Conservation (phyloP, 139 green algal genomes). For the Coelastrella sp. region DNA sequence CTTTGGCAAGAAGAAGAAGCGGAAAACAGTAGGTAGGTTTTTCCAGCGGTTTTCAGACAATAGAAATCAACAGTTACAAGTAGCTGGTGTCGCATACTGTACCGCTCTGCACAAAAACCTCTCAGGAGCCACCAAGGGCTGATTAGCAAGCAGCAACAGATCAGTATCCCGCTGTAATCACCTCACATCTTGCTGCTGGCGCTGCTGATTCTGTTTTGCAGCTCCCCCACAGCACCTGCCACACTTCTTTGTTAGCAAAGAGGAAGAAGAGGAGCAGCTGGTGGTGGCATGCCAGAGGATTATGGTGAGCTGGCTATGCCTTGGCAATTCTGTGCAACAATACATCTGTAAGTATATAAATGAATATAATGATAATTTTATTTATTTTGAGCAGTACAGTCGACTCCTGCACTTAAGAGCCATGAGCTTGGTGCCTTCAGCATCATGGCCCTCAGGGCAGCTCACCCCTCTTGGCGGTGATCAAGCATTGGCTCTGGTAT, state of each 20-base stretch:
- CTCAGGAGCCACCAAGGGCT: neutral
- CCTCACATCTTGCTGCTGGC: neutral
- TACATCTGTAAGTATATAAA: neutral
- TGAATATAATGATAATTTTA: neutral
- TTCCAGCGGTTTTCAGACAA: neutral
- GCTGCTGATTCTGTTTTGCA: neutral
- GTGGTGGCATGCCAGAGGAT: conserved; percentile 39
- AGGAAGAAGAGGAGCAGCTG: conserved; percentile 38
- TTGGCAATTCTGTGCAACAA: neutral
- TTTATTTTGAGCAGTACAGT: neutral
- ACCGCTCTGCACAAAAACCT: neutral
- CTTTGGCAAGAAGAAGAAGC: neutral
- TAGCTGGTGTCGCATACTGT: neutral
- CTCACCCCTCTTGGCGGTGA: neutral
- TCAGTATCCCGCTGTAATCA: neutral
- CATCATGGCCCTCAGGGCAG: neutral
- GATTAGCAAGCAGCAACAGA: neutral
- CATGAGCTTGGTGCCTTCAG: no score
- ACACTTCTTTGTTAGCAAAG: conserved; percentile 25
- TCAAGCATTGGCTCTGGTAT: neutral
- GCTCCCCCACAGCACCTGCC: conserved; percentile 24
- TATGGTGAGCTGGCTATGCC: conserved; percentile 20
- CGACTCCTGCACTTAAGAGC: no score
- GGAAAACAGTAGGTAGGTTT: neutral
- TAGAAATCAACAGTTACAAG: neutral